Evolutionary conservation across 2,329 filamentous ascomycete genomes (phyloP).

Genomic region (Alternaria longipes): DNA sequence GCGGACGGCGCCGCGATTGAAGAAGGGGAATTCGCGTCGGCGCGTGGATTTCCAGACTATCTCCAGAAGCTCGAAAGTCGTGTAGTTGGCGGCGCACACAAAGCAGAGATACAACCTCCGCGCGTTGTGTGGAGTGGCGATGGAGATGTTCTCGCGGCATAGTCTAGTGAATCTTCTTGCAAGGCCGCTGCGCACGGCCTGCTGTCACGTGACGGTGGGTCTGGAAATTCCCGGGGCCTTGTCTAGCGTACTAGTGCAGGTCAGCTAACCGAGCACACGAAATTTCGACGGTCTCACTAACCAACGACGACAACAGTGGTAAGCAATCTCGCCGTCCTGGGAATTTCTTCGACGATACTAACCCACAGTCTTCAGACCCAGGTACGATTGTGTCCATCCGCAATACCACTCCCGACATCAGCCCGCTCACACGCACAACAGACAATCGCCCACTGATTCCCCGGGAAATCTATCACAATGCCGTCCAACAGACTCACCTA

Average conservation of each 20-base stretch:
- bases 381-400: constrained; percentile 32
- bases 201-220: not conserved
- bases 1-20: constrained; percentile 35
- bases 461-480: constrained; percentile 59
- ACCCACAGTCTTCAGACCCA: constrained; percentile 29
- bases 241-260: constrained; percentile 22
- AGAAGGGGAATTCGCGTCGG: constrained; percentile 35
- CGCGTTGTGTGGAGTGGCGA: constrained; percentile 43
- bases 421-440: constrained; percentile 40
- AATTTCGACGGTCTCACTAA: constrained; percentile 22
- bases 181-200: not conserved
- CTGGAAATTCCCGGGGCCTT: not conserved
- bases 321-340: constrained; percentile 33
- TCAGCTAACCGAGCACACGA: constrained; percentile 19
- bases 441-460: constrained; percentile 45
- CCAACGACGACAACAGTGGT: constrained; percentile 47
- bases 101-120: constrained; percentile 31
- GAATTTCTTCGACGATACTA: constrained; percentile 20
- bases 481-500: constrained; percentile 65
- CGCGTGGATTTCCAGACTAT: constrained; percentile 24
- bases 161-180: constrained; percentile 10
- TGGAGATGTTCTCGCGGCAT: constrained; percentile 20
- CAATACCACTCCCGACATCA: constrained; percentile 13
- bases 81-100: constrained; percentile 29
- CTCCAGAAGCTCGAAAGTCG: constrained; percentile 19